Conservation (phyloP, 2,329 filamentous ascomycete genomes). For the Penicillium brevicompactum region DNA sequence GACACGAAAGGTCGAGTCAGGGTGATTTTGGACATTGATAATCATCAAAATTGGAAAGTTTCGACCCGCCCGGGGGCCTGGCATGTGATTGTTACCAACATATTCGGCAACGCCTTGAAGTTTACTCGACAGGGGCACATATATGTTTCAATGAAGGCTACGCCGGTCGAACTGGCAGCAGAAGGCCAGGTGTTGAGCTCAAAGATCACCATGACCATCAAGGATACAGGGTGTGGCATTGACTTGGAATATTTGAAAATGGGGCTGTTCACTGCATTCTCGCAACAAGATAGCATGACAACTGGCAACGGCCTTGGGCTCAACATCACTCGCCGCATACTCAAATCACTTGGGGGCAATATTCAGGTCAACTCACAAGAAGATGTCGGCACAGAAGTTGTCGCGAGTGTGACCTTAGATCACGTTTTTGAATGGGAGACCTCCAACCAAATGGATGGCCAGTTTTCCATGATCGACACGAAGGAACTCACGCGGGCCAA, state of each 20-base stretch:
- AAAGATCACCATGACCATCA: conserved; percentile 24
- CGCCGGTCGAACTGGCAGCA: background rate
- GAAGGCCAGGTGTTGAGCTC: conserved; percentile 2
- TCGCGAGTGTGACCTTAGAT: conserved; percentile 7
- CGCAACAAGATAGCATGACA: conserved; percentile 59
- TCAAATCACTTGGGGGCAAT: conserved; percentile 27
- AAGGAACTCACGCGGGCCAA: conserved; percentile 6
- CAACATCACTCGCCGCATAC: conserved; percentile 54
- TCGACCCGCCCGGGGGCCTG: conserved; percentile 12
- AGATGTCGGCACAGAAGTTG: conserved; percentile 28
- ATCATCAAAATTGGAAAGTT: conserved; percentile 11
- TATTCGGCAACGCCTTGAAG: conserved; percentile 22
- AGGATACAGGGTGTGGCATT: conserved; percentile 37
- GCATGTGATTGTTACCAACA: conserved; percentile 17
- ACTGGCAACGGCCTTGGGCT: conserved; percentile 63
- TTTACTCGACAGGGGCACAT: conserved; percentile 14
- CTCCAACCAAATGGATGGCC: background rate
- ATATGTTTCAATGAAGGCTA: conserved; percentile 9
- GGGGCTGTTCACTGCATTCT: conserved; percentile 57
- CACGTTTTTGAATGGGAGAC: background rate
- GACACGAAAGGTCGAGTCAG: background rate
- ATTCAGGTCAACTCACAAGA: conserved; percentile 31
- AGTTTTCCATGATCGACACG: background rate
- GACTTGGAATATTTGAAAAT: conserved; percentile 24
- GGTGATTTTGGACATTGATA: conserved; percentile 17